Conservation (phyloP, 1,284 basidiomycete genomes). For the Heterobasidion irregulare region DNA sequence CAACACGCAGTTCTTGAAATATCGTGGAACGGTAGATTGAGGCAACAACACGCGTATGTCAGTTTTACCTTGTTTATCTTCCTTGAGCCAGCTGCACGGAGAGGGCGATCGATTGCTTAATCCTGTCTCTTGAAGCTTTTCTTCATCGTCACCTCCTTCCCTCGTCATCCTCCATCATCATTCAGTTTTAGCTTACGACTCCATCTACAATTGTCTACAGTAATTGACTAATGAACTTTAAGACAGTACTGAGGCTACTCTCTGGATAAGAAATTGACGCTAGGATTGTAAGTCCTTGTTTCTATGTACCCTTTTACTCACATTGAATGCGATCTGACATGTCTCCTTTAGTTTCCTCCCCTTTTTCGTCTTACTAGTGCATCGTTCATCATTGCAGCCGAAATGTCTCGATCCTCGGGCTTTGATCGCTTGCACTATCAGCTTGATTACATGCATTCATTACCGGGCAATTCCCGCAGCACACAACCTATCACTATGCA, state of each 20-base stretch:
- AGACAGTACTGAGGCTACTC: neutral
- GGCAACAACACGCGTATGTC: neutral
- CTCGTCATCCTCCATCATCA: neutral
- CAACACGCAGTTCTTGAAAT: neutral
- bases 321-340: neutral
- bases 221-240: too few relatives aligned
- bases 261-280: neutral
- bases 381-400: neutral
- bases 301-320: too few relatives aligned
- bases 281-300: too few relatives aligned
- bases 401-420: neutral
- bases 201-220: neutral
- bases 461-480: neutral
- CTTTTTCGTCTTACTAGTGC: neutral
- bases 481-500: neutral
- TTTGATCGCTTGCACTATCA: neutral
- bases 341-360: neutral
- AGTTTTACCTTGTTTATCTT: neutral
- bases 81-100: neutral
- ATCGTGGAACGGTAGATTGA: too few relatives aligned
- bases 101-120: neutral
- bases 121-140: neutral
- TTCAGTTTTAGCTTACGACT: neutral
- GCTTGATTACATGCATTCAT: neutral
- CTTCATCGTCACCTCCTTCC: neutral